Conservation (phyloP, 371 early-diverging fungal genomes). For the Choanephora cucurbitarum region DNA sequence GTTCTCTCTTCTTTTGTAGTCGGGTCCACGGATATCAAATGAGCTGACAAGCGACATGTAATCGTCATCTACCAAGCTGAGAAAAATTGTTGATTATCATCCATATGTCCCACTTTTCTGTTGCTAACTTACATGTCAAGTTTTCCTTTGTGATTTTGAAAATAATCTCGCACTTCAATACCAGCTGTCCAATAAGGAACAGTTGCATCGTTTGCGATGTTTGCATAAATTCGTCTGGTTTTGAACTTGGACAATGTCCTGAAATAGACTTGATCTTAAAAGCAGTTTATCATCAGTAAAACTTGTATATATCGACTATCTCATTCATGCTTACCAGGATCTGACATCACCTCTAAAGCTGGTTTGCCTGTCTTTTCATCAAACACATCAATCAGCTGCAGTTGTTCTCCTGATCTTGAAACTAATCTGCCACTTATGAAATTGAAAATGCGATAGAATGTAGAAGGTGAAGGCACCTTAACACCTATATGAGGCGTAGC, state of each 20-base stretch:
- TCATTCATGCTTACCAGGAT: constrained; percentile 46
- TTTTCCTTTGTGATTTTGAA: constrained; percentile 40
- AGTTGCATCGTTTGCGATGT: constrained; percentile 67
- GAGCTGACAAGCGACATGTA: constrained; percentile 21
- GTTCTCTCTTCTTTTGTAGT: not conserved
- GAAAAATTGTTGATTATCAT: not conserved
- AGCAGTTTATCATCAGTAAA: not conserved
- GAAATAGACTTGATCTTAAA: constrained; percentile 18
- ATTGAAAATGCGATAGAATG: constrained; percentile 51
- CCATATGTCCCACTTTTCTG: not conserved
- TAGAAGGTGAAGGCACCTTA: constrained; percentile 30
- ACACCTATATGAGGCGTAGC: constrained; percentile 84
- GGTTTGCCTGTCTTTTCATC: constrained; percentile 34
- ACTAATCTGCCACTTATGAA: constrained; percentile 48
- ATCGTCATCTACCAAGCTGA: constrained; percentile 19
- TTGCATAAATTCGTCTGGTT: constrained; percentile 66
- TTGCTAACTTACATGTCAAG: constrained; percentile 39
- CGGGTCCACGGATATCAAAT: constrained; percentile 12
- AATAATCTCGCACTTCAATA: constrained; percentile 55
- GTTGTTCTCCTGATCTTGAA: constrained; percentile 64
- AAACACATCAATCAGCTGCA: constrained; percentile 51
- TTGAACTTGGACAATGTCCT: constrained; percentile 40
- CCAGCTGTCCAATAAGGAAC: constrained; percentile 74
- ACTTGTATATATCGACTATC: not conserved
- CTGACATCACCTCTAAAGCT: constrained; percentile 61